phyloP scores from a whole-genome alignment of 2,329 filamentous ascomycete genomes.

The Coniochaeta sp. region DNA sequence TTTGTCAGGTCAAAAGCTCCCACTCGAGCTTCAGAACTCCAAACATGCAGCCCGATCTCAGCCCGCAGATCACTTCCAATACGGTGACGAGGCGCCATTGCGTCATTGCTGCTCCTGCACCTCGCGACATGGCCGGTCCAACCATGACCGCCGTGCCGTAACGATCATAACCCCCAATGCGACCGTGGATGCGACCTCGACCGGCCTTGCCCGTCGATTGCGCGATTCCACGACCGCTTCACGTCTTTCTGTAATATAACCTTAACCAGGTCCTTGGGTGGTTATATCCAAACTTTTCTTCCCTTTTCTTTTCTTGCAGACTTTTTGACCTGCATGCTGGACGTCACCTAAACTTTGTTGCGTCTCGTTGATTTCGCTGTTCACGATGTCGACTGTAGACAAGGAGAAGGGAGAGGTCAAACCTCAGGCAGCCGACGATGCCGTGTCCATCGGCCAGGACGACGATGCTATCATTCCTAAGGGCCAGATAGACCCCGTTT shows the following conservation, averaged over 20 bases:
- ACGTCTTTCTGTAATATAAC: neutral
- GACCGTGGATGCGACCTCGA: neutral
- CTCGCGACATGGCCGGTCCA: neutral
- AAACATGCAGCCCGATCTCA: neutral
- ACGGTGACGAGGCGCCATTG: neutral
- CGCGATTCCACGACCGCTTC: neutral
- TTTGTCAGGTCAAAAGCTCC: too few species aligned
- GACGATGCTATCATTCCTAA: constrained; percentile 41
- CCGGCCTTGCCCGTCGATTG: neutral
- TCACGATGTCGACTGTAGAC: neutral
- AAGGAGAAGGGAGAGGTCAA: neutral
- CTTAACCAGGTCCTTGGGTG: neutral
- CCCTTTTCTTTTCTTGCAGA: too few species aligned
- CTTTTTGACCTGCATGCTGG: too few species aligned
- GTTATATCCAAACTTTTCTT: neutral
- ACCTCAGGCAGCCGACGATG: neutral
- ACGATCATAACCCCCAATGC: neutral
- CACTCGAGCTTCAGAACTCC: too few species aligned
- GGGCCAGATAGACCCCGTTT: constrained; percentile 55
- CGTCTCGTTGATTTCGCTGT: neutral
- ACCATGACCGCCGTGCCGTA: neutral
- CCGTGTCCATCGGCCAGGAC: constrained; percentile 15
- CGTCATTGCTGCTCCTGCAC: neutral
- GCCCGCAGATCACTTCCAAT: neutral
- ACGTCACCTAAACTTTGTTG: too few species aligned